These are phyloP conservation scores for Fusarium protoensiforme DNA, from an alignment of 2,329 filamentous ascomycete species.

Conservation along the genomic window DNA sequence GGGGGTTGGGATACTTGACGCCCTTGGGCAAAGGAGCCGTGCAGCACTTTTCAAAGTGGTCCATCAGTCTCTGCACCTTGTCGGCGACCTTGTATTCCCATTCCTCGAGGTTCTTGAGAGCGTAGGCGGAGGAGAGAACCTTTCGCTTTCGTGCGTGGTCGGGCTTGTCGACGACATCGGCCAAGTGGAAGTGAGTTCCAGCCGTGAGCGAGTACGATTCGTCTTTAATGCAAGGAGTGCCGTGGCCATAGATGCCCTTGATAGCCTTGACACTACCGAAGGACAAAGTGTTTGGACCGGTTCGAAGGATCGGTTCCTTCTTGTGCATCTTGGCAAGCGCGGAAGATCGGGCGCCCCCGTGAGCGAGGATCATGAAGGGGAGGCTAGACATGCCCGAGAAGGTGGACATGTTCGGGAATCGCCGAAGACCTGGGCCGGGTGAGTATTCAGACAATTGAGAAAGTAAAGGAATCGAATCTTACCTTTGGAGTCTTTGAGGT, in stretches of 20 bases:
- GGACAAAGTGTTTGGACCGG: conserved; percentile 38
- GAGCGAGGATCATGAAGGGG: conserved; percentile 25
- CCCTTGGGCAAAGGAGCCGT: conserved; percentile 49
- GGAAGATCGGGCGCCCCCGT: conserved; percentile 54
- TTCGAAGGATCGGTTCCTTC: conserved; percentile 46
- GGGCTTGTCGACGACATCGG: conserved; percentile 61
- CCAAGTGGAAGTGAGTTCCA: conserved; percentile 61
- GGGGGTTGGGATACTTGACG: conserved; percentile 35
- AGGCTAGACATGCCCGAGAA: conserved; percentile 32
- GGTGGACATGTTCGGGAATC: conserved; percentile 27
- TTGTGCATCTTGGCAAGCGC: conserved; percentile 60
- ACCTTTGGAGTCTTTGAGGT: neutral
- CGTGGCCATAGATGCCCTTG: conserved; percentile 55
- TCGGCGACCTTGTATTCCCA: conserved; percentile 67
- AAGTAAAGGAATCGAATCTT: neutral
- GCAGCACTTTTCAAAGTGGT: conserved; percentile 54
- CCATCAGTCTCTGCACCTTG: conserved; percentile 58
- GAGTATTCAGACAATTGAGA: neutral
- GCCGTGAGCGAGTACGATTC: conserved; percentile 55
- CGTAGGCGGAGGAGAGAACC: conserved; percentile 61
- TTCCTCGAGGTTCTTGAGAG: conserved; percentile 62
- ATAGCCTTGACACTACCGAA: conserved; percentile 31
- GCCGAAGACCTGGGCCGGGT: conserved; percentile 25
- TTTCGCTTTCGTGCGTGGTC: conserved; percentile 63
- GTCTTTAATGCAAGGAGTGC: conserved; percentile 61